phyloP scores from a whole-genome alignment of 441 rosid genomes.

The Brassica hybrid region DNA sequence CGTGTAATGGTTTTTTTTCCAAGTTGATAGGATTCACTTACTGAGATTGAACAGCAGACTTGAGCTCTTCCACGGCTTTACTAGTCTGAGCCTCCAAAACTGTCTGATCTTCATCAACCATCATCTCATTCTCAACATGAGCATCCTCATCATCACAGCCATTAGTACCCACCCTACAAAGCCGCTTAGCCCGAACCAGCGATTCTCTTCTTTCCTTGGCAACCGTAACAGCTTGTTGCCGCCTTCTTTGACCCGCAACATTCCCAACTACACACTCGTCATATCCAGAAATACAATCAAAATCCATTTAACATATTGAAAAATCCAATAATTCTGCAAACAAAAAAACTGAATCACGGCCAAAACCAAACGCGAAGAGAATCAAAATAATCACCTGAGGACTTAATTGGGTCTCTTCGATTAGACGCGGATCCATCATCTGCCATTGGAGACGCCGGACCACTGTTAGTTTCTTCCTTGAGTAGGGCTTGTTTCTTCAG shows the following conservation, averaged over 20 bases:
- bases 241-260: slow-evolving; percentile 77
- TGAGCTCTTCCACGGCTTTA: slow-evolving; percentile 74
- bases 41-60: slow-evolving; percentile 72
- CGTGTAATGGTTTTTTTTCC: no score
- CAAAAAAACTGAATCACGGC: not conserved
- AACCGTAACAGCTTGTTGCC: slow-evolving; percentile 83
- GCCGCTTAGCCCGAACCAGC: slow-evolving; percentile 81
- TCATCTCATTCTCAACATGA: slow-evolving; percentile 62
- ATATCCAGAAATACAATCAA: not conserved
- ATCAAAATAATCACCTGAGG: slow-evolving; percentile 60
- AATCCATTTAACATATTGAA: not conserved
- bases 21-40: slow-evolving; percentile 43
- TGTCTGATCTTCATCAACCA: slow-evolving; percentile 75
- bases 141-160: slow-evolving; percentile 45
- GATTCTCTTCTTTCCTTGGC: slow-evolving; percentile 90
- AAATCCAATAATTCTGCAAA: not conserved
- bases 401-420: slow-evolving; percentile 83
- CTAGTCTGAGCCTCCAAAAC: slow-evolving; percentile 67
- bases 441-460: slow-evolving; percentile 52
- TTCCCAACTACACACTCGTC: slow-evolving; percentile 60
- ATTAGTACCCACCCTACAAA: slow-evolving; percentile 75
- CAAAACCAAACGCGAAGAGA: not conserved
- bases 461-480: not conserved
- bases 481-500: slow-evolving; percentile 5
- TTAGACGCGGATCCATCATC: slow-evolving; percentile 64